Evolutionary conservation across 2,329 filamentous ascomycete species (phyloP), one percentile per base, ranked within the genome.

Genomic region (Penicillium psychrosexuale): DNA sequence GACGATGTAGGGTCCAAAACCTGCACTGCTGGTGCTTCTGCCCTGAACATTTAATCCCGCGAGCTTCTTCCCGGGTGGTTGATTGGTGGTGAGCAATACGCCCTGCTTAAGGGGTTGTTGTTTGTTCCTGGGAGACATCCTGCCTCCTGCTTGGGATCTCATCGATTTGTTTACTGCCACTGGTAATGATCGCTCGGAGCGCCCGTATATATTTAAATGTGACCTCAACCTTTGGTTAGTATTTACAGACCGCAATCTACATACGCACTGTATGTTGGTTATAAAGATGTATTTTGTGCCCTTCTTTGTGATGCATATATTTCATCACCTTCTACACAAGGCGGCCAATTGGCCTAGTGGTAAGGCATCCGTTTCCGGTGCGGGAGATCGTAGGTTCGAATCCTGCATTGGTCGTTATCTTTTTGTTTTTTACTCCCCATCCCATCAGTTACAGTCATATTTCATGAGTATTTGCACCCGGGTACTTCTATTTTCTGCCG

Each of bases 341-440:
- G 51, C 56, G 63, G 63, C 63, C 63, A 59, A 55, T 61, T 66
- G 63, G 63, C 63, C 63, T 66, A 66, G 61, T 66, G 62, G 63
- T 64, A 66, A 63, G 63, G 63, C 63, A 60, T 60, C 59, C 57
- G 63, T 66, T 66, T 66, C 63, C 63, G 63, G 60, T 66, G 62
- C 63, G 57, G 59, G 58, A 63, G 63, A 64, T 64, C 59, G 63
- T 59, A 66, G 63, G 63, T 65, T 66, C 63, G 62, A 66, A 58
- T 63, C 63, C 63, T 66, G 63, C 63, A 61, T 66, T 59, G 62
- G 63, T 65, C 63, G 63, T 48, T 62, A 51, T 48, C 53, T 63
- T 54, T 56, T 58, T 53, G 44, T 7, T 46, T 38, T 52, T 47
- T 27, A 5, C 22, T 22, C 22, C 22, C 22, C 4, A n/a, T n/a